Evolutionary conservation across 768 basidiomycete species (phyloP).

Genomic region (Leccinum variicolor): DNA sequence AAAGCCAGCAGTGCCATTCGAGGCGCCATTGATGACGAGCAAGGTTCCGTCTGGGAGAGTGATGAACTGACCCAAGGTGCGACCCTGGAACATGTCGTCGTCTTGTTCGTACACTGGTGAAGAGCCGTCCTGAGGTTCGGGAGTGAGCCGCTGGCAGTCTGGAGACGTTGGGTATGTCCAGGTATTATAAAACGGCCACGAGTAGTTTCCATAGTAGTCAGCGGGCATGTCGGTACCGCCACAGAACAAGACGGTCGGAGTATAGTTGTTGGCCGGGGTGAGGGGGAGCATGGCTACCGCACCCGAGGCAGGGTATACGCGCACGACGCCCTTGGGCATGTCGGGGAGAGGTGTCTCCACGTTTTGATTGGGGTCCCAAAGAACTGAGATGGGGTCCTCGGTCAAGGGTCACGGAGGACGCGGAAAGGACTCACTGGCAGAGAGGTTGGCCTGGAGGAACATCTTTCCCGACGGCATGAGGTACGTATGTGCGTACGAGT

Average conservation of each 20-base stretch:
- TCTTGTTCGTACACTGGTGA: conserved; percentile 61
- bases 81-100: conserved; percentile 67
- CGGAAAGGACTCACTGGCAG: conserved; percentile 52
- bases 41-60: conserved; percentile 74
- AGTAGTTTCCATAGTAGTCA: conserved; percentile 72
- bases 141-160: conserved; percentile 82
- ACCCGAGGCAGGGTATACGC: conserved; percentile 89
- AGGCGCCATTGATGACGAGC: conserved; percentile 79
- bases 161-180: conserved; percentile 65
- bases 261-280: conserved; percentile 85
- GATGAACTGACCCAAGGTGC: conserved; percentile 93
- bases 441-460: conserved; percentile 75
- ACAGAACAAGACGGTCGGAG: conserved; percentile 84
- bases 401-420: too few relatives aligned
- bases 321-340: conserved; percentile 71
- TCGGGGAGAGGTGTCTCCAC: conserved; percentile 60
- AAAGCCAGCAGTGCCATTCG: conserved; percentile 89
- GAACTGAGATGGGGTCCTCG: conserved; percentile 29
- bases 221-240: conserved; percentile 82
- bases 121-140: conserved; percentile 74
- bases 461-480: conserved; percentile 71
- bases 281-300: conserved; percentile 89
- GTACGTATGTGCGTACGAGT: conserved; percentile 72
- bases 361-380: conserved; percentile 55
- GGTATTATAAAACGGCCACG: conserved; percentile 68